Evolutionary conservation across 2,329 filamentous ascomycete species (phyloP).

Genomic region (Pseudocercospora ulei): DNA sequence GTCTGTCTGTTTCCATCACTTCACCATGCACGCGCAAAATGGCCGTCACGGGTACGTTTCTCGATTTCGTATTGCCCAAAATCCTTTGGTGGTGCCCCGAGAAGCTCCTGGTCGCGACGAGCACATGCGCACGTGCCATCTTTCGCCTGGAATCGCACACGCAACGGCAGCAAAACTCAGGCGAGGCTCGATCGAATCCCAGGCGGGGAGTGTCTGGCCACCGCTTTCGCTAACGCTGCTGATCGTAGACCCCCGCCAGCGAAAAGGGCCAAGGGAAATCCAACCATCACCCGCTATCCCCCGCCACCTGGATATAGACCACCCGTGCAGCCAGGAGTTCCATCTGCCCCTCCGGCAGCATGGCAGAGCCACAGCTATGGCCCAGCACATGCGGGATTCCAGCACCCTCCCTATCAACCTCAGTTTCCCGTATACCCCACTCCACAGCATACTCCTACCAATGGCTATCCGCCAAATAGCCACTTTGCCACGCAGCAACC

Average conservation of each 20-base stretch:
- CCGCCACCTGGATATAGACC: conserved; percentile 42
- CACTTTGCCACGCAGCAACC: conserved; percentile 7
- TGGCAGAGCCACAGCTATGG: conserved; percentile 22
- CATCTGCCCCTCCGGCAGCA: conserved; percentile 14
- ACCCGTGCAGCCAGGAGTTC: conserved; percentile 21
- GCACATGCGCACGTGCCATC: too few species aligned
- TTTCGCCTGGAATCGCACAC: too few species aligned
- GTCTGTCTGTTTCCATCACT: not conserved
- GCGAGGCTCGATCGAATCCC: too few species aligned
- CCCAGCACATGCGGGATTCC: conserved; percentile 12
- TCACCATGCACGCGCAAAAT: conserved; percentile 3
- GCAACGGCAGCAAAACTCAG: too few species aligned
- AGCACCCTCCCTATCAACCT: conserved; percentile 20
- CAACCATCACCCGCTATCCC: conserved; percentile 44
- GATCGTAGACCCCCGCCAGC: conserved; percentile 30
- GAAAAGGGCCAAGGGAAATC: conserved; percentile 41
- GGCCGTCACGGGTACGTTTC: conserved; percentile 5
- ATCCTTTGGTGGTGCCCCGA: too few species aligned
- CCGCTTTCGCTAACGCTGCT: too few species aligned
- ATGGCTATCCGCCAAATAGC: not conserved
- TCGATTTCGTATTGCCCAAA: too few species aligned
- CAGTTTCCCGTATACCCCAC: conserved; percentile 15
- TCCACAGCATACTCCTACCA: conserved; percentile 8
- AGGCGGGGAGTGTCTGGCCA: too few species aligned
- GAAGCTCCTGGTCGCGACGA: too few species aligned